A percentile compares a stretch with the other conserved stretches of the same genome.
phyloP scores from a whole-genome alignment of 495 filamentous ascomycete genomes.

The Trichoderma erinaceum region DNA sequence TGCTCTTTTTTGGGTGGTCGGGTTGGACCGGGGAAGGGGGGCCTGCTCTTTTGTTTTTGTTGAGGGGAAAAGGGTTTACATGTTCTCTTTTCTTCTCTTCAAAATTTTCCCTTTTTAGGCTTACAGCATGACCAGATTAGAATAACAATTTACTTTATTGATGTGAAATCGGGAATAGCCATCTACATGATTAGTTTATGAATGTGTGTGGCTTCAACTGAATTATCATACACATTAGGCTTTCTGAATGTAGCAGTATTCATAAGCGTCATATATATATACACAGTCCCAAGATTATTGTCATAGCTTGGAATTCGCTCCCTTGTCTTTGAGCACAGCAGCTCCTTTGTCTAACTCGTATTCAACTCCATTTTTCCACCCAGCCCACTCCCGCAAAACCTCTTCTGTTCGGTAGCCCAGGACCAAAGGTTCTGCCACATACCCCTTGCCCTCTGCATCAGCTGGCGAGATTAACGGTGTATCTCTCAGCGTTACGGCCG shows the following conservation, averaged over 20 bases:
- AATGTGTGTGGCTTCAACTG: neutral
- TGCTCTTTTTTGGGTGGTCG: neutral
- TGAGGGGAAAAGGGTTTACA: neutral
- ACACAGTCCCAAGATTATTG: neutral
- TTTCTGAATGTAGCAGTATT: too few relatives aligned
- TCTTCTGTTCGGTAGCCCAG: conserved; percentile 69
- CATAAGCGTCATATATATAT: neutral
- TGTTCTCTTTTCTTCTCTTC: too few relatives aligned
- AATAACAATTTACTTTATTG: neutral
- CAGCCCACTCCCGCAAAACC: conserved; percentile 66
- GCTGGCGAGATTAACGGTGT: conserved; percentile 56
- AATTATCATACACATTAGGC: neutral
- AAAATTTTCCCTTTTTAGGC: neutral
- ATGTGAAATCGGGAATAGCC: neutral
- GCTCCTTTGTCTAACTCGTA: conserved; percentile 60
- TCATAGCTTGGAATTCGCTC: conserved; percentile 42
- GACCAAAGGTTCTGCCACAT: conserved; percentile 50
- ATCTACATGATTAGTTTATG: neutral
- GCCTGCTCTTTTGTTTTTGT: neutral
- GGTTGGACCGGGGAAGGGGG: neutral
- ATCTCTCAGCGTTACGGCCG: conserved; percentile 59
- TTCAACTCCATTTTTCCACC: conserved; percentile 65
- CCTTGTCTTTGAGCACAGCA: conserved; percentile 41
- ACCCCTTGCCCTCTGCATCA: conserved; percentile 53
- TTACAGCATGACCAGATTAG: conserved; percentile 11